These are phyloP conservation scores for Endogone sp. DNA, from an alignment of 192 early-diverging fungal species.

Conservation along the genomic window DNA sequence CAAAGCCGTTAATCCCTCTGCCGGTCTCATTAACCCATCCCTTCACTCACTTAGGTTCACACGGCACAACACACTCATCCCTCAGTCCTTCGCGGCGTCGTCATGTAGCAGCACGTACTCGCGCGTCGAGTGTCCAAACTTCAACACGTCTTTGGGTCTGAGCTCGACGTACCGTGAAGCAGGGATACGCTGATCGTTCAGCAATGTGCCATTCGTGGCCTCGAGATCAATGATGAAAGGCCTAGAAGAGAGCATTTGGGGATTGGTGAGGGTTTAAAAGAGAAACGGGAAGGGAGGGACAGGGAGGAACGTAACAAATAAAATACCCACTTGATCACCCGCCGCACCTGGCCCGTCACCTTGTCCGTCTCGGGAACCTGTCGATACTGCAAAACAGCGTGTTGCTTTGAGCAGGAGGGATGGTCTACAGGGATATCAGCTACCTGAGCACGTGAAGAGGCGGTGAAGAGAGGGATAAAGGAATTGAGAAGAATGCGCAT, in stretches of 20 bases:
- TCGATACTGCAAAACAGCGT: constrained; percentile 89
- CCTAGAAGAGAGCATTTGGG: constrained; percentile 36
- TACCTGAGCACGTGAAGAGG: constrained; percentile 32
- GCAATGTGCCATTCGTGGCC: constrained; percentile 86
- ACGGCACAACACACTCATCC: neutral
- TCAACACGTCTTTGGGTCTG: constrained; percentile 76
- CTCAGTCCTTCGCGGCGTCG: constrained; percentile 25
- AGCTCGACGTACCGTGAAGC: constrained; percentile 81
- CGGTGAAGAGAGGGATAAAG: neutral
- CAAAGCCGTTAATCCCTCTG: too few species aligned
- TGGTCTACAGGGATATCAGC: constrained; percentile 95
- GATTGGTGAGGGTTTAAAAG: neutral
- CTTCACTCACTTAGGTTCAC: too few species aligned
- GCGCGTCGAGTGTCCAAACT: constrained; percentile 86
- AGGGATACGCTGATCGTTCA: constrained; percentile 78
- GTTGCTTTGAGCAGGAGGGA: constrained; percentile 92
- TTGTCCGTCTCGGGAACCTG: constrained; percentile 50
- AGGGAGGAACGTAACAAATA: neutral
- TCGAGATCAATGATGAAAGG: constrained; percentile 94
- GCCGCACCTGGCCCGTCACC: constrained; percentile 32
- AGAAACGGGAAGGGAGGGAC: too few species aligned
- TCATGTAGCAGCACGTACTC: constrained; percentile 91
- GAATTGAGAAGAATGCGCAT: neutral
- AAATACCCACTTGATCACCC: constrained; percentile 51
- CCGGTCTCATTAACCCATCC: too few species aligned